A percentile compares a stretch with the other conserved stretches of the same genome.
Conservation (phyloP, 73 alveolate species). For the Paramecium sonneborni region DNA sequence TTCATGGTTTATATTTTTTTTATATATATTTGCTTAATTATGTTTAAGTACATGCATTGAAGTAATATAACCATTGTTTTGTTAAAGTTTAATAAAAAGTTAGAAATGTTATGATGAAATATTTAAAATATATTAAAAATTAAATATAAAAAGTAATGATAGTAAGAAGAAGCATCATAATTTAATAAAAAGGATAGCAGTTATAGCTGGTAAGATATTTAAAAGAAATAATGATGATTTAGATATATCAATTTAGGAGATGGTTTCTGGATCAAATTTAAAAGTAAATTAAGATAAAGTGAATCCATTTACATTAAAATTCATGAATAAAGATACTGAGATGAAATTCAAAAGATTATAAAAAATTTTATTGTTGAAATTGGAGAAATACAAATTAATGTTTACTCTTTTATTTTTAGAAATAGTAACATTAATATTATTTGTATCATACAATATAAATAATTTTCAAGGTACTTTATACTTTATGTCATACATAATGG, state of each 20-base stretch:
- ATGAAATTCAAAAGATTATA: slow-evolving; percentile 37
- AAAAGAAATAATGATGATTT: slow-evolving; percentile 17
- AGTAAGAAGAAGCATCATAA: slow-evolving; percentile 1
- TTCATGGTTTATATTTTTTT: neutral
- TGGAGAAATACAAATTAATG: neutral
- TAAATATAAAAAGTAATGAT: neutral
- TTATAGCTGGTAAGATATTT: slow-evolving; percentile 22
- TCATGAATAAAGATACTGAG: slow-evolving; percentile 32
- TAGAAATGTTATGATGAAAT: neutral
- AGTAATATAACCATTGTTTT: slow-evolving; percentile 8
- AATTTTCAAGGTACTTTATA: neutral
- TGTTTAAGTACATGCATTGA: neutral
- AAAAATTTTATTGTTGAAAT: neutral
- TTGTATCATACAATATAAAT: neutral
- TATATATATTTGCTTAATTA: neutral
- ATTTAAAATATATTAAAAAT: neutral
- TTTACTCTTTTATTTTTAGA: neutral
- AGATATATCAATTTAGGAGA: slow-evolving; percentile 19
- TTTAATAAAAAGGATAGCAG: slow-evolving; percentile 31
- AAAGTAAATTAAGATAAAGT: slow-evolving; percentile 31
- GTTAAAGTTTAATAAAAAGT: neutral
- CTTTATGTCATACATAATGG: neutral
- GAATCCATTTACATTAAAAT: slow-evolving; percentile 1
- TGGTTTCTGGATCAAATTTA: slow-evolving; percentile 36
- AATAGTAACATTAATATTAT: neutral